Percentiles rank a stretch among this genome's conserved stretches.
These are phyloP conservation scores for Sclerotinia nivalis DNA, from an alignment of 2,329 filamentous ascomycete species.

Conservation along the genomic window DNA sequence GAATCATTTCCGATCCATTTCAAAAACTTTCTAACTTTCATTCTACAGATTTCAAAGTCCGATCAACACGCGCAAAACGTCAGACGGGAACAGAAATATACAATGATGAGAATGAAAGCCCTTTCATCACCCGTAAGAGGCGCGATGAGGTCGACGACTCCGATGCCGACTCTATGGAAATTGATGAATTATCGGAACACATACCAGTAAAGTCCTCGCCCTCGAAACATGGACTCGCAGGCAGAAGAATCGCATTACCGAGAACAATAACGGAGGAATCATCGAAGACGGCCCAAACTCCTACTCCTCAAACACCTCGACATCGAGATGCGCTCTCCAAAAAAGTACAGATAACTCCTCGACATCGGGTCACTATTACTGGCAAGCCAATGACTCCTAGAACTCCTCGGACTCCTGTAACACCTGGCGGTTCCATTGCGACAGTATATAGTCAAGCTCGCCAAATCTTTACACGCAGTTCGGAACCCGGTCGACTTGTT, in stretches of 20 bases:
- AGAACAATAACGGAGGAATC: slow-evolving; percentile 45
- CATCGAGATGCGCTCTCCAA: slow-evolving; percentile 76
- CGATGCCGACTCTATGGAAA: slow-evolving; percentile 47
- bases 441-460: slow-evolving; percentile 86
- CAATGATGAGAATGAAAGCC: slow-evolving; percentile 70
- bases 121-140: slow-evolving; percentile 46
- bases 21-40: slow-evolving; percentile 25
- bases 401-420: slow-evolving; percentile 73
- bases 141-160: slow-evolving; percentile 38
- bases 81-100: slow-evolving; percentile 46
- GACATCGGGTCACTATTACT: slow-evolving; percentile 77
- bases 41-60: slow-evolving; percentile 31
- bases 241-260: slow-evolving; percentile 47
- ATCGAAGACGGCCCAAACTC: slow-evolving; percentile 48
- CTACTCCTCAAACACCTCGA: slow-evolving; percentile 73
- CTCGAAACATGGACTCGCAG: slow-evolving; percentile 50
- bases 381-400: slow-evolving; percentile 75
- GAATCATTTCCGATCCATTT: slow-evolving; percentile 28
- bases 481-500: slow-evolving; percentile 40
- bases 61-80: slow-evolving; percentile 47
- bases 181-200: slow-evolving; percentile 44
- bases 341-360: slow-evolving; percentile 72
- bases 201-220: slow-evolving; percentile 41
- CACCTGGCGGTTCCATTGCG: slow-evolving; percentile 62
- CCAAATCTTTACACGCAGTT: slow-evolving; percentile 75